phyloP scores from a whole-genome alignment of 176 grass and related monocot species.

The Avena eriantha region DNA sequence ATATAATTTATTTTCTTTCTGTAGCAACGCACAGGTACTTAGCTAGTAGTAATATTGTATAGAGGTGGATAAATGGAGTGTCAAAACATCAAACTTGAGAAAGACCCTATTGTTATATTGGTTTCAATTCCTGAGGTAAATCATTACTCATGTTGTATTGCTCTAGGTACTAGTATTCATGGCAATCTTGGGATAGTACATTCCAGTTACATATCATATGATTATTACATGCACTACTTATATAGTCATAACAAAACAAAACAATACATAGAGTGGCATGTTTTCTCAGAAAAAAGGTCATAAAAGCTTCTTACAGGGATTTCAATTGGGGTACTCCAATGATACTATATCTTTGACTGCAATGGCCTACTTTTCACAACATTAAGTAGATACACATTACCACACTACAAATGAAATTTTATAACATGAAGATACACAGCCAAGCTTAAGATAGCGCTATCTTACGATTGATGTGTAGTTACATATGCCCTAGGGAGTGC shows the following conservation, averaged over 20 bases:
- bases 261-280: background rate
- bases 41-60: constrained; percentile 1
- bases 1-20: background rate
- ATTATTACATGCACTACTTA: background rate
- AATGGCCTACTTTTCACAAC: constrained; percentile 1
- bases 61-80: background rate
- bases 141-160: background rate
- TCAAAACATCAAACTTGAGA: background rate
- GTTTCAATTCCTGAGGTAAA: background rate
- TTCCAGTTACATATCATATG: background rate
- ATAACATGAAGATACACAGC: background rate
- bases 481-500: background rate
- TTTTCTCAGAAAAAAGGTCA: background rate
- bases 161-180: background rate
- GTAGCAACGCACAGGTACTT: background rate
- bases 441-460: background rate
- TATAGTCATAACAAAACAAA: background rate
- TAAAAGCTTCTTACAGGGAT: background rate
- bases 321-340: constrained; percentile 14
- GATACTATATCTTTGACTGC: constrained; percentile 5
- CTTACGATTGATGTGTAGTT: constrained; percentile 19
- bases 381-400: background rate
- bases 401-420: constrained; percentile 14
- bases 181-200: background rate
- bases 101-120: background rate